Percentiles rank a stretch among this genome's conserved stretches.
These are phyloP conservation scores for Dendryphion nanum DNA, from an alignment of 2,329 filamentous ascomycete species.

Conservation along the genomic window DNA sequence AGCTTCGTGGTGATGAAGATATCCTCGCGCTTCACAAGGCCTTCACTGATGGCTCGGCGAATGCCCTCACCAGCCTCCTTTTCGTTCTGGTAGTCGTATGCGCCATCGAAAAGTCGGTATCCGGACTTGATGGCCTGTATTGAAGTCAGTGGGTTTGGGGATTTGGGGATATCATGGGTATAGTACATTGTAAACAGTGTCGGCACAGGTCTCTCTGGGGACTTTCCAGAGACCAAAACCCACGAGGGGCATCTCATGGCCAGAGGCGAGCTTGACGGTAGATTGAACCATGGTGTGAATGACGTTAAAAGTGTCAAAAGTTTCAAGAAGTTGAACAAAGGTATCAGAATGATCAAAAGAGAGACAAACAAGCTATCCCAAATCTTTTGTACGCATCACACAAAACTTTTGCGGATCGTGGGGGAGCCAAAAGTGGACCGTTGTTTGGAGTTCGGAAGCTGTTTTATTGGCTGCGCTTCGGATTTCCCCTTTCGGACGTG, in stretches of 20 bases:
- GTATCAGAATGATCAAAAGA: no score
- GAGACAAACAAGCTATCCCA: no score
- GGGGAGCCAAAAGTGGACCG: neutral
- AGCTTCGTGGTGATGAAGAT: conserved; percentile 90
- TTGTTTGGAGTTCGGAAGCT: neutral
- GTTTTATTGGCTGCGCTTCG: conserved; percentile 8
- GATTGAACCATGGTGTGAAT: conserved; percentile 17
- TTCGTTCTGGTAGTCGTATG: conserved; percentile 25
- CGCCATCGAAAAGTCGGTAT: conserved; percentile 29
- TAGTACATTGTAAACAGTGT: conserved; percentile 69
- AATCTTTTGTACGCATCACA: neutral
- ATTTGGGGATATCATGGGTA: neutral
- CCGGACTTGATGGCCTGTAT: conserved; percentile 21
- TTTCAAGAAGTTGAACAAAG: neutral
- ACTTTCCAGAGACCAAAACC: conserved; percentile 86
- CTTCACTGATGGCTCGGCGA: conserved; percentile 15
- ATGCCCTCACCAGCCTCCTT: conserved; percentile 19
- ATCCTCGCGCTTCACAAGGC: conserved; percentile 58
- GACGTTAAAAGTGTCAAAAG: neutral
- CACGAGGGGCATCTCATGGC: conserved; percentile 70
- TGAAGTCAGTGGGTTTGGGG: conserved; percentile 54
- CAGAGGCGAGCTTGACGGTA: conserved; percentile 63
- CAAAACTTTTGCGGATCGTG: conserved; percentile 5
- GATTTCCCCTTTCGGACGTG: conserved; percentile 10
- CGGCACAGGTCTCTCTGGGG: conserved; percentile 67